These are phyloP conservation scores for Mycosarcoma mackinlayi DNA, from an alignment of 1,284 basidiomycete genomes.

Conservation along the genomic window DNA sequence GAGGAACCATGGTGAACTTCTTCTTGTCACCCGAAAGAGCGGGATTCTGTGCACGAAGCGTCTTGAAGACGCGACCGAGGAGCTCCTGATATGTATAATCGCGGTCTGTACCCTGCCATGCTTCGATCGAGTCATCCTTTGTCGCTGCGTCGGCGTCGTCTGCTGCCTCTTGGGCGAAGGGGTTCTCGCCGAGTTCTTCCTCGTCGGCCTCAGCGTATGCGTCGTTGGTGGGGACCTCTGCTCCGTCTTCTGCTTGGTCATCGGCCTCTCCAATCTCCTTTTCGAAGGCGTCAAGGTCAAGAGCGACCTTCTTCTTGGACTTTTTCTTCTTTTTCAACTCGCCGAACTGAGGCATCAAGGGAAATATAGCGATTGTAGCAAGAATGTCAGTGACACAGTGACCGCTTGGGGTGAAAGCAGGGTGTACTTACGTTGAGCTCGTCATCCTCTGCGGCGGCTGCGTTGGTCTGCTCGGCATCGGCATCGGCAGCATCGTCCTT, in stretches of 20 bases:
- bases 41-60: slow-evolving; percentile 93
- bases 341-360: slow-evolving; percentile 68
- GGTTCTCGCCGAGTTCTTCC: slow-evolving; percentile 62
- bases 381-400: not conserved
- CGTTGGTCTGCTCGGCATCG: slow-evolving; percentile 38
- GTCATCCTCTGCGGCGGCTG: slow-evolving; percentile 53
- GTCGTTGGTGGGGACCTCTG: slow-evolving; percentile 68
- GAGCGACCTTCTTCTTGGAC: slow-evolving; percentile 67
- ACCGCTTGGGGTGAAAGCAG: not conserved
- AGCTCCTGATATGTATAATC: slow-evolving; percentile 97
- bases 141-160: slow-evolving; percentile 35
- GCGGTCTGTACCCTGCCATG: slow-evolving; percentile 88
- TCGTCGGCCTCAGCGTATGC: slow-evolving; percentile 73
- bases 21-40: slow-evolving; percentile 79
- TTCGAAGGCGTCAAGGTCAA: slow-evolving; percentile 69
- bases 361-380: not conserved
- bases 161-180: slow-evolving; percentile 52
- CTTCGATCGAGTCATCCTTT: slow-evolving; percentile 56
- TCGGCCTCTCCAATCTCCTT: slow-evolving; percentile 68
- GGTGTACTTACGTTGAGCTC: slow-evolving; percentile 66
- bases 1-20: slow-evolving; percentile 98
- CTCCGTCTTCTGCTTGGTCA: slow-evolving; percentile 70
- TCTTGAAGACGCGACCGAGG: slow-evolving; percentile 88
- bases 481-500: slow-evolving; percentile 55
- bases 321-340: slow-evolving; percentile 73